A percentile compares a stretch with the other conserved stretches of the same genome.
Conservation (phyloP, 176 grass and related monocot genomes). For the Paspalum notatum region DNA sequence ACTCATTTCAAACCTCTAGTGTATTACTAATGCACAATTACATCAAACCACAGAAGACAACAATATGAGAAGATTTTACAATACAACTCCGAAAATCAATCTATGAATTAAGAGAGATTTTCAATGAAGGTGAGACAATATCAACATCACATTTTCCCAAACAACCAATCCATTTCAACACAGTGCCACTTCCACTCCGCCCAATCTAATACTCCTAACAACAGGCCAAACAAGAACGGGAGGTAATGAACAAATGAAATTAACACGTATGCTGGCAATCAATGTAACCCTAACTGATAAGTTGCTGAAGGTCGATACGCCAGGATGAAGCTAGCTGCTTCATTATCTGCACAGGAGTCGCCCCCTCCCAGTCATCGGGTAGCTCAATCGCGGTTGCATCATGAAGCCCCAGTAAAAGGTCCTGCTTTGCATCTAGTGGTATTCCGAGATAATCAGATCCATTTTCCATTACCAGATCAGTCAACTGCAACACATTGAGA, state of each 20-base stretch:
- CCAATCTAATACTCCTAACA: slow-evolving; percentile 52
- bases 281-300: slow-evolving; percentile 57
- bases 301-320: slow-evolving; percentile 82
- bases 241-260: slow-evolving; percentile 59
- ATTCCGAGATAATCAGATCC: slow-evolving; percentile 76
- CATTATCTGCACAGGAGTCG: slow-evolving; percentile 86
- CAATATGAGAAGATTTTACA: slow-evolving; percentile 6
- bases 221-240: slow-evolving; percentile 33
- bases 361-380: slow-evolving; percentile 86
- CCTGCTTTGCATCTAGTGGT: slow-evolving; percentile 62
- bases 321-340: slow-evolving; percentile 90
- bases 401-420: slow-evolving; percentile 75
- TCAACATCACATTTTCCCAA: slow-evolving; percentile 34
- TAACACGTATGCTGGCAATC: slow-evolving; percentile 47
- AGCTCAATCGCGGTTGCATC: slow-evolving; percentile 65
- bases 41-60: slow-evolving; percentile 1
- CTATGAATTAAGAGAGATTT: slow-evolving; percentile 11
- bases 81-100: not conserved
- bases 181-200: slow-evolving; percentile 35
- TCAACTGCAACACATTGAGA: slow-evolving; percentile 59
- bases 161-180: slow-evolving; percentile 49
- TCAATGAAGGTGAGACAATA: slow-evolving; percentile 38
- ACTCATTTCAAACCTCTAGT: not conserved
- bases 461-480: slow-evolving; percentile 83
- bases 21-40: not conserved